Percentiles rank a stretch among this genome's conserved stretches.
phyloP scores from a whole-genome alignment of 176 grass and related monocot species.

The Phoenix roebelenii region DNA sequence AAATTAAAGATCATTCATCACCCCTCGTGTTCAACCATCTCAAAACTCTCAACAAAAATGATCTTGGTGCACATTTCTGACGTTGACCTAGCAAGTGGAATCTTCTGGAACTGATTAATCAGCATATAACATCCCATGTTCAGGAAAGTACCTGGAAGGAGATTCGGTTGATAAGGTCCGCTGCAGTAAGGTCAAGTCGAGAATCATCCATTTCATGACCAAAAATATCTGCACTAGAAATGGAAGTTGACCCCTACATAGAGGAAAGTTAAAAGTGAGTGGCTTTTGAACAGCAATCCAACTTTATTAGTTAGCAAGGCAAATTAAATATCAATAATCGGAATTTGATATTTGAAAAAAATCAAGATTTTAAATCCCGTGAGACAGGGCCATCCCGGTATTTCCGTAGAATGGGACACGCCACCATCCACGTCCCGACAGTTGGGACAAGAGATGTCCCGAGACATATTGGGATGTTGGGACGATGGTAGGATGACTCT shows the following conservation, averaged over 20 bases:
- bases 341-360: too few relatives aligned
- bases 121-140: neutral
- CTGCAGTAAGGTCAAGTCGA: conserved; percentile 48
- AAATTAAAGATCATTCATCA: too few relatives aligned
- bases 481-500: too few relatives aligned
- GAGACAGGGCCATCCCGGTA: too few relatives aligned
- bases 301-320: neutral
- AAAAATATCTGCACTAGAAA: conserved; percentile 77
- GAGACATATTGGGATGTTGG: too few relatives aligned
- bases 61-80: neutral
- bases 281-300: neutral
- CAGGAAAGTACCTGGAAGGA: conserved; percentile 54
- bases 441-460: too few relatives aligned
- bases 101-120: neutral
- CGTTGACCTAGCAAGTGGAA: too few relatives aligned
- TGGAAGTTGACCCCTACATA: conserved; percentile 58
- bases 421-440: too few relatives aligned
- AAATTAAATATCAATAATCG: neutral
- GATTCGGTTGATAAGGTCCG: conserved; percentile 67
- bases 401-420: too few relatives aligned
- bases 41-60: neutral
- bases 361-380: too few relatives aligned
- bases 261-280: neutral
- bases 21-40: too few relatives aligned
- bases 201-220: conserved; percentile 31